These are phyloP conservation scores for Ustilago nuda DNA, from an alignment of 1,284 basidiomycete genomes.

Conservation along the genomic window DNA sequence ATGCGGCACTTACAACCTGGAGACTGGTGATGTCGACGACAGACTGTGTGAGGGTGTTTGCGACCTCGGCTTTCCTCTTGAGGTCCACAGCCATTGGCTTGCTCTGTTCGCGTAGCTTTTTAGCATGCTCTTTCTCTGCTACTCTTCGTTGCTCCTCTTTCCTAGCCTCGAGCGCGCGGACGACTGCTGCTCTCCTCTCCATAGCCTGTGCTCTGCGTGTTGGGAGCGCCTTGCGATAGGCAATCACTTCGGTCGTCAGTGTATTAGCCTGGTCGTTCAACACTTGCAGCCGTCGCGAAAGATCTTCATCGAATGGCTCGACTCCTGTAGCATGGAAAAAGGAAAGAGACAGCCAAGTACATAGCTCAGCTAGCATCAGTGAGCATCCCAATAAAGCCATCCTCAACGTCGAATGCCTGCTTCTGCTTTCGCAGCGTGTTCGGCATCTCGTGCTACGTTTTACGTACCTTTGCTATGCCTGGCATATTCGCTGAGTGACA, in stretches of 20 bases:
- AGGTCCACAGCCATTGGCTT: constrained; percentile 37
- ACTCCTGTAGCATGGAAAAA: constrained; percentile 11
- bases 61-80: constrained; percentile 44
- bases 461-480: constrained; percentile 43
- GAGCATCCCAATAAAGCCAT: neutral
- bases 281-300: constrained; percentile 36
- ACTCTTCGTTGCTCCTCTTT: constrained; percentile 42
- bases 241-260: constrained; percentile 46
- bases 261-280: constrained; percentile 45
- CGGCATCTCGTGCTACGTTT: neutral
- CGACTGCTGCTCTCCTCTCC: constrained; percentile 38
- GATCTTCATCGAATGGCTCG: constrained; percentile 48
- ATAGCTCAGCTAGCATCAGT: neutral
- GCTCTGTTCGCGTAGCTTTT: constrained; percentile 23
- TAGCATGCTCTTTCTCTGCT: constrained; percentile 26
- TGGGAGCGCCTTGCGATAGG: constrained; percentile 38
- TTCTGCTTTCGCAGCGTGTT: neutral
- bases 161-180: constrained; percentile 40
- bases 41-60: constrained; percentile 41
- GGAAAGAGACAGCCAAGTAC: neutral
- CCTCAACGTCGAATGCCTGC: neutral
- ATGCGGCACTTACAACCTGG: constrained; percentile 35
- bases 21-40: constrained; percentile 45
- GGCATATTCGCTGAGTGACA: constrained; percentile 36
- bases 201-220: constrained; percentile 43